A percentile compares a stretch with the other conserved stretches of the same genome.
Evolutionary conservation across 352 stramenopile species (phyloP).

Genomic region (Globisporangium carolinianum): DNA sequence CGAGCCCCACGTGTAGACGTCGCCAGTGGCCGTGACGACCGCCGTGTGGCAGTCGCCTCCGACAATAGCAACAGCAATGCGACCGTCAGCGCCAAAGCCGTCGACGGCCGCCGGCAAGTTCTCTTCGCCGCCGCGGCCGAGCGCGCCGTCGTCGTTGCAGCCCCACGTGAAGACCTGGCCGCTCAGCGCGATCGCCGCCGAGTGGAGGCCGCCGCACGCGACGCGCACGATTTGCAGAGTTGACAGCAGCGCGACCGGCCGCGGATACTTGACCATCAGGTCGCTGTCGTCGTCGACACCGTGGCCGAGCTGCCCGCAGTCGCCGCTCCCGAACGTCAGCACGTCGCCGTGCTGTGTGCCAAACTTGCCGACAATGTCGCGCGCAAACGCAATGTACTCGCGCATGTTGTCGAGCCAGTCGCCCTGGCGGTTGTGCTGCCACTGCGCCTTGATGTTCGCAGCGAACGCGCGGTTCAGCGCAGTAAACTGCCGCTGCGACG

Average conservation of each 20-base stretch:
- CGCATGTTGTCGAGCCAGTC: slow-evolving; percentile 75
- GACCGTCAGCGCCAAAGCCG: slow-evolving; percentile 38
- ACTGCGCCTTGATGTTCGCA: slow-evolving; percentile 51
- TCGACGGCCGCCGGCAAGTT: slow-evolving; percentile 60
- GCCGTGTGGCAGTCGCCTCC: slow-evolving; percentile 94
- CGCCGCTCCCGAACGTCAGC: slow-evolving; percentile 87
- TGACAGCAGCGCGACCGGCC: slow-evolving; percentile 33
- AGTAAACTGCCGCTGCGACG: slow-evolving; percentile 44
- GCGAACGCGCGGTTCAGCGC: slow-evolving; percentile 71
- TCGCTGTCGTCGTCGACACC: slow-evolving; percentile 74
- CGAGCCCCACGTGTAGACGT: slow-evolving; percentile 92
- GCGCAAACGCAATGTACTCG: slow-evolving; percentile 71
- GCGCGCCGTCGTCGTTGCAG: slow-evolving; percentile 86
- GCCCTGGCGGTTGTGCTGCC: slow-evolving; percentile 46
- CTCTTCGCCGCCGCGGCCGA: slow-evolving; percentile 83
- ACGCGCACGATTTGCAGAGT: slow-evolving; percentile 58
- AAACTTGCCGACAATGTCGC: slow-evolving; percentile 56
- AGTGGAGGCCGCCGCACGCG: slow-evolving; percentile 90
- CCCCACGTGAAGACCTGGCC: slow-evolving; percentile 94
- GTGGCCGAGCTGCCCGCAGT: slow-evolving; percentile 91
- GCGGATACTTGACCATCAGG: slow-evolving; percentile 73
- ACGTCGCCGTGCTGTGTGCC: slow-evolving; percentile 33
- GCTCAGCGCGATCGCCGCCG: slow-evolving; percentile 72
- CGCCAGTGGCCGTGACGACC: slow-evolving; percentile 80
- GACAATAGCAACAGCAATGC: slow-evolving; percentile 54